phyloP scores from a whole-genome alignment of 2,329 filamentous ascomycete genomes.

The Chrysoporthe cubensis region DNA sequence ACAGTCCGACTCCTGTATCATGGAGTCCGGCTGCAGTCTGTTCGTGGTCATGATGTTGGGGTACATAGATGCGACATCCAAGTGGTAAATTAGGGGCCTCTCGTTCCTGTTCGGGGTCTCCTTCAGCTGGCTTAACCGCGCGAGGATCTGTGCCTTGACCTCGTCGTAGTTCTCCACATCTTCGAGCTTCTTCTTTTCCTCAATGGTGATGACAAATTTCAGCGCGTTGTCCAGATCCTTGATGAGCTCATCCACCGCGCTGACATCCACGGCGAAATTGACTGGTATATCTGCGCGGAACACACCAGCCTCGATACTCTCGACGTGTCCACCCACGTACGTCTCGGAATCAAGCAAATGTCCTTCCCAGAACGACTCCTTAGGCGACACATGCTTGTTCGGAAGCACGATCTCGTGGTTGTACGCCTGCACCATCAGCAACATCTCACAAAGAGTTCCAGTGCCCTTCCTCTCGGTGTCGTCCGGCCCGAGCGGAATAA shows the following conservation, averaged over 20 bases:
- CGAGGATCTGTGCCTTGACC: conserved; percentile 80
- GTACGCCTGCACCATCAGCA: conserved; percentile 98
- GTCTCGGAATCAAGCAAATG: conserved; percentile 96
- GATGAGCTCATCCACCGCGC: conserved; percentile 87
- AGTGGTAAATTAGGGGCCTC: conserved; percentile 90
- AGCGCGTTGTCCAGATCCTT: conserved; percentile 85
- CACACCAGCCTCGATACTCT: conserved; percentile 97
- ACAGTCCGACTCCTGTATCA: conserved; percentile 95
- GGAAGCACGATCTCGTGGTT: conserved; percentile 88
- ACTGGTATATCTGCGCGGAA: conserved; percentile 95
- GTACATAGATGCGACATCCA: conserved; percentile 99
- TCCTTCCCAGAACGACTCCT: conserved; percentile 95
- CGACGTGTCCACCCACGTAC: conserved; percentile 97
- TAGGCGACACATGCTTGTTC: conserved; percentile 91
- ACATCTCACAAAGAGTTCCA: conserved; percentile 98
- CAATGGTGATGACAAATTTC: conserved; percentile 82
- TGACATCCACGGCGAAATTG: conserved; percentile 88
- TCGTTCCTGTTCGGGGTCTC: conserved; percentile 84
- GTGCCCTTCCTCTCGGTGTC: conserved; percentile 95
- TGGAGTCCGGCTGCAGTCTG: conserved; percentile 95
- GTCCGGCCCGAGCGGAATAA: conserved; percentile 89
- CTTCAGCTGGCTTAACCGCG: conserved; percentile 72
- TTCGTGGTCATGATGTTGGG: conserved; percentile 99
- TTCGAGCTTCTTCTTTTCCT: conserved; percentile 80
- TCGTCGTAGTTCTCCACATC: conserved; percentile 83